Evolutionary conservation across 139 green algal genomes (phyloP), one percentile per base, ranked within the genome.

Genomic region (Micromonas commoda): DNA sequence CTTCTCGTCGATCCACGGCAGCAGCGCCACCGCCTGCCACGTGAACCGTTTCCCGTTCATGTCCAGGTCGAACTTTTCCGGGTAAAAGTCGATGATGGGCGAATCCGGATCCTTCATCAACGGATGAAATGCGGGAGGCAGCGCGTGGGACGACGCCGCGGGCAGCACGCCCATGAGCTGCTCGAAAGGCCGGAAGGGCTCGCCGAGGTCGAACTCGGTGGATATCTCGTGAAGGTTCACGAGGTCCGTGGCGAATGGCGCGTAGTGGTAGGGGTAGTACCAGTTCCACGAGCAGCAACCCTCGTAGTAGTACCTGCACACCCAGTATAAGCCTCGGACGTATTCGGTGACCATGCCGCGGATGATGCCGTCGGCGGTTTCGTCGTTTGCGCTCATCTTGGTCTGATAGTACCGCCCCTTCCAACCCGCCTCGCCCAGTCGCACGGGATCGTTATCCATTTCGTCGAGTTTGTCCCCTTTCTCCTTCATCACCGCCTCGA

Each of bases 241-340:
- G 57, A 99, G 85, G 86, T 99, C 96, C 3, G 90, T 95, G 5
- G 96, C 94, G 85, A 99, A 99, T n/a, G 96, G 96, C 9, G 96
- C 96, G 82, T 99, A 99, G 87, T 99, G 95, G 86, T 94, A 96
- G 19, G 94, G 95, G 83, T 97, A 99, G 85, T 91, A 99, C 84
- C 84, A 88, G 28, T 45, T 71, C 84, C 84, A 88, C 0, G 78
- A 83, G 39, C 37, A 75, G 32, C 83, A 80, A 2, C 84, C 84
- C 39, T 90, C 76, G 45, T 85, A 88, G 65, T 90, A 88, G 72
- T 90, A 99, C 52, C 69, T 65, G 90, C 98, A 94, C 35, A 98
- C 95, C 95, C 95, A 99, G 82, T 84, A 91, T 77, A 99, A 85
- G 0, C 95, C 95, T 82, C 95, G 88, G 52, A 98, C 87, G 80